phyloP scores from a whole-genome alignment of 2,329 filamentous ascomycete genomes.

The Fusarium sp. region DNA sequence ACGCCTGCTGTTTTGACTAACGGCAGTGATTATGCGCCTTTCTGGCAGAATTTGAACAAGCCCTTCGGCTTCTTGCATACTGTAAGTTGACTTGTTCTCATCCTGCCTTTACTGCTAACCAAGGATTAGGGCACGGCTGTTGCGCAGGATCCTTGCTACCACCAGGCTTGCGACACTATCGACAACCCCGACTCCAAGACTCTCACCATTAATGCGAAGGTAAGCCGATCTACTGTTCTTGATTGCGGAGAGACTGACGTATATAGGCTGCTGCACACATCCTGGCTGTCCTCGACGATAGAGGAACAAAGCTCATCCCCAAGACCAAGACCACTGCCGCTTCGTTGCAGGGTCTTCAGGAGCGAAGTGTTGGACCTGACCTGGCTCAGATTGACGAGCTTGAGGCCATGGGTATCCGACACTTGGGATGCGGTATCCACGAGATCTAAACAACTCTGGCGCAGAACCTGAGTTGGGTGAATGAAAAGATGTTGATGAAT shows the following conservation, averaged over 20 bases:
- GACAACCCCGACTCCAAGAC: slow-evolving; percentile 50
- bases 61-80: slow-evolving; percentile 38
- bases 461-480: no score
- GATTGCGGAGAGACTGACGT: neutral
- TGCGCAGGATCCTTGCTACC: slow-evolving; percentile 41
- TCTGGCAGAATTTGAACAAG: slow-evolving; percentile 44
- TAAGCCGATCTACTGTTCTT: accelerated
- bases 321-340: slow-evolving; percentile 34
- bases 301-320: slow-evolving; percentile 40
- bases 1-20: slow-evolving; percentile 46
- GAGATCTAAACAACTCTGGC: no score
- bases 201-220: slow-evolving; percentile 42
- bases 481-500: no score
- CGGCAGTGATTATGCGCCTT: slow-evolving; percentile 42
- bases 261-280: slow-evolving; percentile 59
- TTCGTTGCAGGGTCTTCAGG: slow-evolving; percentile 19
- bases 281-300: slow-evolving; percentile 39
- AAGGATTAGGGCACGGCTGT: slow-evolving; percentile 12
- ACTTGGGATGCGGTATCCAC: slow-evolving; percentile 47
- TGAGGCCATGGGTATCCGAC: slow-evolving; percentile 48
- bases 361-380: slow-evolving; percentile 22
- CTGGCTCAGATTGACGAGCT: slow-evolving; percentile 45
- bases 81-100: neutral
- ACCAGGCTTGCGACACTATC: slow-evolving; percentile 51
- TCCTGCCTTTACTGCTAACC: neutral